phyloP scores from a whole-genome alignment of 345 rosid species.

The Barbarea vulgaris region DNA sequence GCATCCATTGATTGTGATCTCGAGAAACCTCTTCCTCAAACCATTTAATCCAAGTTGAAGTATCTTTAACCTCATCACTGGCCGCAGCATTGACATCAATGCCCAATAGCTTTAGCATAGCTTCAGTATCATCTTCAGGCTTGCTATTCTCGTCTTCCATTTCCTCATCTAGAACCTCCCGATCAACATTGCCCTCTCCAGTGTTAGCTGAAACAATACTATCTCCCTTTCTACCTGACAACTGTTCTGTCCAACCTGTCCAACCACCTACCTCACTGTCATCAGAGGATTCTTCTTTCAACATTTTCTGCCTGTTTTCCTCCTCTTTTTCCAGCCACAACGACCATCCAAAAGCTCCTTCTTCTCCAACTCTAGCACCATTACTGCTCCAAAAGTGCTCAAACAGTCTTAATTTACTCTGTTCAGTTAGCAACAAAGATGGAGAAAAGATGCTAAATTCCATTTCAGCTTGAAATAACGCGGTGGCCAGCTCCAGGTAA shows the following conservation, averaged over 20 bases:
- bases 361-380: slow-evolving; percentile 93
- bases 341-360: slow-evolving; percentile 92
- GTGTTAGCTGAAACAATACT: slow-evolving; percentile 44
- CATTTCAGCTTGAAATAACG: slow-evolving; percentile 89
- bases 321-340: slow-evolving; percentile 95
- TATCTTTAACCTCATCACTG: slow-evolving; percentile 67
- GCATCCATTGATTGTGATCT: slow-evolving; percentile 88
- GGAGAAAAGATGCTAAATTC: slow-evolving; percentile 90
- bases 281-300: slow-evolving; percentile 61
- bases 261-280: slow-evolving; percentile 83
- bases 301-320: slow-evolving; percentile 69
- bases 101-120: slow-evolving; percentile 80
- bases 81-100: slow-evolving; percentile 69
- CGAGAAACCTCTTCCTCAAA: slow-evolving; percentile 76
- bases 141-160: slow-evolving; percentile 49
- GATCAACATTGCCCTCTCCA: slow-evolving; percentile 35
- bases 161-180: slow-evolving; percentile 50
- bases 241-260: slow-evolving; percentile 94
- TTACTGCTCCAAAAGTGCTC: slow-evolving; percentile 92
- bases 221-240: slow-evolving; percentile 49
- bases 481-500: slow-evolving; percentile 83
- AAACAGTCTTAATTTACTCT: slow-evolving; percentile 82
- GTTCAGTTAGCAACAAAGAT: slow-evolving; percentile 65
- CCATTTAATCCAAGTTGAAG: slow-evolving; percentile 90
- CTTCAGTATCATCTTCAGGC: slow-evolving; percentile 84